Conservation (phyloP, 2,329 filamentous ascomycete genomes). For the Furcasterigmium sp. region DNA sequence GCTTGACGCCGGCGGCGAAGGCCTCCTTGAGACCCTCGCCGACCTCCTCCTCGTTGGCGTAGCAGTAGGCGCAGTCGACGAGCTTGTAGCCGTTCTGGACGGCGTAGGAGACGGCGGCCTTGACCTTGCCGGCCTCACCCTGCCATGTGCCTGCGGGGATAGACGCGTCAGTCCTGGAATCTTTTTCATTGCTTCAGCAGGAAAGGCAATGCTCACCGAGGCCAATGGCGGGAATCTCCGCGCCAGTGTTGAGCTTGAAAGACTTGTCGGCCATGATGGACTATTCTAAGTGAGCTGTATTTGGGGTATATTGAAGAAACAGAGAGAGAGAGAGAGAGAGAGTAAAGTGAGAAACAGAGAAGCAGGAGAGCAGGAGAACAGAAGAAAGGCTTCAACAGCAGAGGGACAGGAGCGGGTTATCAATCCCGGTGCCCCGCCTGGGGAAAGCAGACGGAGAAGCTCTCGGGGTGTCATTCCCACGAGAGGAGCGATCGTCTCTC, state of each 20-base stretch:
- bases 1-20: slow-evolving; percentile 63
- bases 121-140: slow-evolving; percentile 52
- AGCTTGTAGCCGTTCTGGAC: slow-evolving; percentile 52
- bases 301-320: background rate
- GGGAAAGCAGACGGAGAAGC: background rate
- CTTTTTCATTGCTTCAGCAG: background rate
- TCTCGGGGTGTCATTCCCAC: background rate
- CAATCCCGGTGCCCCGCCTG: background rate
- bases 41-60: slow-evolving; percentile 79
- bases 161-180: slow-evolving; percentile 7
- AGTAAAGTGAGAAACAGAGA: slow-evolving; percentile 12
- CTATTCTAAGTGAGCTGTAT: background rate
- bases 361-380: background rate
- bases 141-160: slow-evolving; percentile 59
- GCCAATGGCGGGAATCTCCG: slow-evolving; percentile 58
- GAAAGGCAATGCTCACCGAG: slow-evolving; percentile 41
- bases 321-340: slow-evolving; percentile 11
- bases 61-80: slow-evolving; percentile 71
- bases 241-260: slow-evolving; percentile 61
- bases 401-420: background rate
- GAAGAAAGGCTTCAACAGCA: background rate
- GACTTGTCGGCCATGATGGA: slow-evolving; percentile 44
- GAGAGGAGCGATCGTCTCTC: too few species aligned
- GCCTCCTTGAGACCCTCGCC: slow-evolving; percentile 72
- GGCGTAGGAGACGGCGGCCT: slow-evolving; percentile 52